phyloP scores from a whole-genome alignment of 768 basidiomycete species.

The Mrakia blollopis region DNA sequence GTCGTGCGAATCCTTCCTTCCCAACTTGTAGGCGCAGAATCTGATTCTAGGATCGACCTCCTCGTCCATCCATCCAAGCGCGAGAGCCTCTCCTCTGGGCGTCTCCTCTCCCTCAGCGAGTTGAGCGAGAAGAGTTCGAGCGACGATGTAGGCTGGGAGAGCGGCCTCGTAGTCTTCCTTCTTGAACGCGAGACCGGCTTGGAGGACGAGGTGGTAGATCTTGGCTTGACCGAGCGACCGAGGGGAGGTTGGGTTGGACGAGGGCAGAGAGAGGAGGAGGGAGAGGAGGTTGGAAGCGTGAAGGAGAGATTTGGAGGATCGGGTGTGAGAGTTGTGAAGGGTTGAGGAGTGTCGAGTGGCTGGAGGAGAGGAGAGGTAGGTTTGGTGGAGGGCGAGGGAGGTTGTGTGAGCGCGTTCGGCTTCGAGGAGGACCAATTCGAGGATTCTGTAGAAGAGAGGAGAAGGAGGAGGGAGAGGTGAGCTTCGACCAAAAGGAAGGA shows the following conservation, averaged over 20 bases:
- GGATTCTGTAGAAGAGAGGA: slow-evolving; percentile 38
- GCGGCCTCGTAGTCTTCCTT: slow-evolving; percentile 64
- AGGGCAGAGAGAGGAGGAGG: slow-evolving; percentile 44
- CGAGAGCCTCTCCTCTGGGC: slow-evolving; percentile 70
- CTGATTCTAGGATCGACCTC: slow-evolving; percentile 86
- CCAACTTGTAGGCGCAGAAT: slow-evolving; percentile 84
- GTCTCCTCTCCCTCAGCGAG: slow-evolving; percentile 64
- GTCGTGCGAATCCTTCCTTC: slow-evolving; percentile 64
- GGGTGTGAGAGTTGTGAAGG: slow-evolving; percentile 51
- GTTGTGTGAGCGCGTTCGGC: slow-evolving; percentile 89
- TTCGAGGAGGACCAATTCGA: slow-evolving; percentile 80
- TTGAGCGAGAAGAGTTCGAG: slow-evolving; percentile 65
- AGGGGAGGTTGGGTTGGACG: slow-evolving; percentile 46
- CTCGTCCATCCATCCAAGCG: slow-evolving; percentile 67
- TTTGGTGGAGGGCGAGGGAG: slow-evolving; percentile 65
- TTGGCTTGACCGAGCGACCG: slow-evolving; percentile 61
- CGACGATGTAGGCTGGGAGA: slow-evolving; percentile 70
- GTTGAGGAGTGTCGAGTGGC: slow-evolving; percentile 60
- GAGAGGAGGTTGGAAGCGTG: slow-evolving; percentile 70
- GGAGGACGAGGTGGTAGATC: slow-evolving; percentile 71
- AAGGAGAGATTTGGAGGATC: slow-evolving; percentile 70
- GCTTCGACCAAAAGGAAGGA: slow-evolving; percentile 27
- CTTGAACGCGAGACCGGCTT: slow-evolving; percentile 76
- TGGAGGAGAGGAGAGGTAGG: slow-evolving; percentile 51
- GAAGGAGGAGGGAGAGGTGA: background rate